Conservation (phyloP, 495 filamentous ascomycete genomes). For the Mycothermus thermophilus region DNA sequence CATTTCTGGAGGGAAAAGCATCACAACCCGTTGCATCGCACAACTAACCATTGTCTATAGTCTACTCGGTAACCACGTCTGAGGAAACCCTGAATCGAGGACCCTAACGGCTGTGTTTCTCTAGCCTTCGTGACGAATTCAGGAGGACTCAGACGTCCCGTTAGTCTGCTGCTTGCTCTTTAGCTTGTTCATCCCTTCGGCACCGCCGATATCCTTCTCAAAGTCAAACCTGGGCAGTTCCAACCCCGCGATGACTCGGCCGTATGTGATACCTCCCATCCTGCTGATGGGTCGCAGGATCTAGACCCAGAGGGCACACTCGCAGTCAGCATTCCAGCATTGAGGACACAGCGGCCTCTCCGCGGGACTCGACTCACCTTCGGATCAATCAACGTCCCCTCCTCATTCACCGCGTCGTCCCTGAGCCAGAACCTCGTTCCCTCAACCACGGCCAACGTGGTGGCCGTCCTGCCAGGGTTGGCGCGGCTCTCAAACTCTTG, state of each 20-base stretch:
- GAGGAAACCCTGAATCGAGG: too few relatives aligned
- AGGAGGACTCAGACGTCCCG: too few relatives aligned
- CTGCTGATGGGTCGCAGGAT: conserved; percentile 62
- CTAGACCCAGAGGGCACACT: too few relatives aligned
- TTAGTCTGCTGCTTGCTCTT: conserved; percentile 10
- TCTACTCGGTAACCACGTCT: too few relatives aligned
- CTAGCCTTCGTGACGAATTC: too few relatives aligned
- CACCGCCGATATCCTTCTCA: conserved; percentile 30
- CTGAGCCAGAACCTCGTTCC: conserved; percentile 78
- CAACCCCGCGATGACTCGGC: conserved; percentile 51
- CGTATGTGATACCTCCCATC: conserved; percentile 76
- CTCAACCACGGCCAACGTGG: conserved; percentile 66
- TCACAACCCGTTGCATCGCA: too few relatives aligned
- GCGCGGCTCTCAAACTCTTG: conserved; percentile 61
- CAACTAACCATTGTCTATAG: too few relatives aligned
- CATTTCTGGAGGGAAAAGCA: too few relatives aligned
- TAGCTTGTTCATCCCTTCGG: conserved; percentile 25
- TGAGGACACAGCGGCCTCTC: not conserved
- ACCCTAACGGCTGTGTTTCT: too few relatives aligned
- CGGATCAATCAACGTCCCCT: conserved; percentile 56
- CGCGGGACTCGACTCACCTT: conserved; percentile 16
- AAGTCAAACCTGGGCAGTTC: conserved; percentile 68
- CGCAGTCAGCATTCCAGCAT: conserved; percentile 2
- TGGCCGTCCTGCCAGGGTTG: conserved; percentile 55
- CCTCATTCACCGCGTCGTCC: conserved; percentile 76